These are phyloP conservation scores for Scedosporium apiospermum DNA, from an alignment of 2,329 filamentous ascomycete species.

Conservation along the genomic window DNA sequence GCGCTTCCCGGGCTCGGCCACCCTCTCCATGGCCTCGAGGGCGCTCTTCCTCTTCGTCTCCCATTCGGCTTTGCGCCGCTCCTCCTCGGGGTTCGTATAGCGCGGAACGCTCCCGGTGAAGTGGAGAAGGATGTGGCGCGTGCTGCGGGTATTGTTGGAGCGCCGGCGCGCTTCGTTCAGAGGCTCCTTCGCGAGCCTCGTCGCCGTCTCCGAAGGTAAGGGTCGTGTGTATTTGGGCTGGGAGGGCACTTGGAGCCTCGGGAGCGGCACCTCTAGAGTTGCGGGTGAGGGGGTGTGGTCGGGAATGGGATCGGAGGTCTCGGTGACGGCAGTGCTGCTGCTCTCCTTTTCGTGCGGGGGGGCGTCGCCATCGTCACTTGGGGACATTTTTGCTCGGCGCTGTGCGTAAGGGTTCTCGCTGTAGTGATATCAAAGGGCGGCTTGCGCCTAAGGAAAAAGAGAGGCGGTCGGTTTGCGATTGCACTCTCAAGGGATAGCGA, in stretches of 20 bases:
- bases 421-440: too few relatives aligned
- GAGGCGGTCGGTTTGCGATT: neutral
- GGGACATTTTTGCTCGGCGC: neutral
- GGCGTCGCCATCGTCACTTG: neutral
- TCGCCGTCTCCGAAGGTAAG: constrained; percentile 1
- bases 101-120: constrained; percentile 3
- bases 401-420: too few relatives aligned
- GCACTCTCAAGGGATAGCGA: too few relatives aligned
- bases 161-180: constrained; percentile 1
- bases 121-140: constrained; percentile 6
- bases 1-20: neutral
- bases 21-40: neutral
- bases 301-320: neutral
- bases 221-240: neutral
- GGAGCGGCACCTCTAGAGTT: neutral
- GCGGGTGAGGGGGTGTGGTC: neutral
- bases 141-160: constrained; percentile 5
- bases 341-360: neutral
- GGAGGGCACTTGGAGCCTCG: neutral
- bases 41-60: neutral
- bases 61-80: neutral
- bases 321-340: neutral
- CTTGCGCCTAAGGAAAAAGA: neutral
- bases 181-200: neutral
- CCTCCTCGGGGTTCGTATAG: neutral